phyloP scores from a whole-genome alignment of 306 rosid genomes.

The Myrica gale region DNA sequence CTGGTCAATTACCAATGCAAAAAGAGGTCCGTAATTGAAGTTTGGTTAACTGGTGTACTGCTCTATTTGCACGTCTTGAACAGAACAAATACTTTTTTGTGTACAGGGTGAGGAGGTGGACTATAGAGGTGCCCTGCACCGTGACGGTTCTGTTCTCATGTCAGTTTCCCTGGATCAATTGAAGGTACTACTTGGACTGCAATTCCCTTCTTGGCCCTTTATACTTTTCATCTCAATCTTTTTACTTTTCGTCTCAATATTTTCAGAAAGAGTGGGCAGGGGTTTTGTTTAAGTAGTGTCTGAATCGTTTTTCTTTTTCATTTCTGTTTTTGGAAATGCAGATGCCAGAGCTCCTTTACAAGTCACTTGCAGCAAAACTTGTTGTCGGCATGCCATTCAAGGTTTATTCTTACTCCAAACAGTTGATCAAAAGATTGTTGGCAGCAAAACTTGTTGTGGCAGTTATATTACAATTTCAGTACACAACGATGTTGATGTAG shows the following conservation, averaged over 20 bases:
- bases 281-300: background rate
- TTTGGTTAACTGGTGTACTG: conserved; percentile 3
- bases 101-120: conserved; percentile 93
- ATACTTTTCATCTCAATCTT: background rate
- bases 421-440: conserved; percentile 14
- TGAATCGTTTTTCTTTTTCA: conserved; percentile 17
- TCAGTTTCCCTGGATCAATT: conserved; percentile 81
- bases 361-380: conserved; percentile 86
- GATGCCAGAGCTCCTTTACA: conserved; percentile 89
- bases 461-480: conserved; percentile 25
- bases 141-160: conserved; percentile 98
- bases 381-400: conserved; percentile 96
- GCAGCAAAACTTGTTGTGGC: conserved; percentile 11
- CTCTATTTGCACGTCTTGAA: conserved; percentile 4
- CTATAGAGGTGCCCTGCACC: conserved; percentile 87
- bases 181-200: conserved; percentile 50
- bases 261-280: conserved; percentile 10
- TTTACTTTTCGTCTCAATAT: background rate
- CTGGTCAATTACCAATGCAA: conserved; percentile 91
- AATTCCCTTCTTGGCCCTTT: conserved; percentile 23
- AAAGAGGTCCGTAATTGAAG: conserved; percentile 60
- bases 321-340: conserved; percentile 30
- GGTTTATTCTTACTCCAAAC: conserved; percentile 44
- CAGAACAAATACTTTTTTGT: conserved; percentile 16
- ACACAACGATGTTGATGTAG: conserved; percentile 42